phyloP scores from a whole-genome alignment of 2,329 filamentous ascomycete species.

The Teratosphaeria gauchensis region DNA sequence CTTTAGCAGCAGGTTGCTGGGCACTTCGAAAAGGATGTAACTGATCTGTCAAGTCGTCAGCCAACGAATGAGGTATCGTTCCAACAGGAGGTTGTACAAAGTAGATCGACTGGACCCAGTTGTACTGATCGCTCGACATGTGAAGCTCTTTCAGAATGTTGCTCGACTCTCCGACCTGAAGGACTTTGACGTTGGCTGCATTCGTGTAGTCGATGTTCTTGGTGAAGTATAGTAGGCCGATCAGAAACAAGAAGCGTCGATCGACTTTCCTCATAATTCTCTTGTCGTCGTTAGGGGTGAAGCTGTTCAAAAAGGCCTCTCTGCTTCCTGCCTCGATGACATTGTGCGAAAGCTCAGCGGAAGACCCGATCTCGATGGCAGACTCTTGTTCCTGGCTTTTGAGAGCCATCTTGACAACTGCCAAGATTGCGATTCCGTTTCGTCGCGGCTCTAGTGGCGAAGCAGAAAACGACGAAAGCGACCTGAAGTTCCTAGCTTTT shows the following conservation, averaged over 20 bases:
- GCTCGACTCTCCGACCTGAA: constrained; percentile 31
- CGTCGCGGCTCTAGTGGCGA: no score
- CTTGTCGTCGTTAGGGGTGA: background rate
- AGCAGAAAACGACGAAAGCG: no score
- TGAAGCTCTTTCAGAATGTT: constrained; percentile 31
- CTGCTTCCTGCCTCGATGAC: background rate
- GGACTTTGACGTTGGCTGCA: constrained; percentile 33
- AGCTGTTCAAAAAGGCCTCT: background rate
- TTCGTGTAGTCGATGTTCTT: constrained; percentile 36
- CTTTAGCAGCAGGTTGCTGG: constrained; percentile 34
- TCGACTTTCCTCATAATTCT: constrained; percentile 34
- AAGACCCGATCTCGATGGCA: background rate
- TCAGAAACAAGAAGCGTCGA: constrained; percentile 28
- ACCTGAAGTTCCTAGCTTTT: no score
- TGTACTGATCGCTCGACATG: constrained; percentile 34
- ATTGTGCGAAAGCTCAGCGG: background rate
- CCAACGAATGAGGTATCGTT: no score
- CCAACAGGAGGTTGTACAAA: constrained; percentile 17
- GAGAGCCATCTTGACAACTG: background rate
- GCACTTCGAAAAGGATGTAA: constrained; percentile 31
- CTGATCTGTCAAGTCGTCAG: no score
- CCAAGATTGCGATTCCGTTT: background rate
- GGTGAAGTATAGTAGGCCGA: constrained; percentile 34
- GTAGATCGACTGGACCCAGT: constrained; percentile 33
- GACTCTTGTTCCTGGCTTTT: background rate